Base-by-base conservation (phyloP, 2,329 filamentous ascomycete genomes). In the Orbilia ellipsospora region DNA sequence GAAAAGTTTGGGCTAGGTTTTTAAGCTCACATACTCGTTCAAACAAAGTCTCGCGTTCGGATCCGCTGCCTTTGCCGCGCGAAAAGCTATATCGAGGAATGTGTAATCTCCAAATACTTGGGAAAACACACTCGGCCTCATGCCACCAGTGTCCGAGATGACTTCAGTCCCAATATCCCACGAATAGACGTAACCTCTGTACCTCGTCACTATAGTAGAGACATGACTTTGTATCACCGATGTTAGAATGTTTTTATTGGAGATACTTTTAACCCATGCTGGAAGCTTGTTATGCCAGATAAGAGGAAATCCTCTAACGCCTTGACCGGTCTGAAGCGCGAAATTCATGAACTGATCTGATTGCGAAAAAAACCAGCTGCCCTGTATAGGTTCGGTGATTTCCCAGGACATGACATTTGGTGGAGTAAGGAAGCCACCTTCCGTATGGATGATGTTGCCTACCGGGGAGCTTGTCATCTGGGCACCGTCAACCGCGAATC, bases 371-470 rank as follows among this genome's bases (percentile, higher is more conserved):
- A 82, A 87, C 84, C 88, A 91, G 0, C 78, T 79, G 72, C 85
- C 85, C 73, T 83, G 82, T 16, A 79, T 78, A 20, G 78, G 80
- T 81, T 90, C 83, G 15, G 83, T 84, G 28, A 85, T 82, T 77
- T 89, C 87, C 89, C 89, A 91, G 82, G 90, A 90, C 86, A 90
- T 89, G 80, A 84, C 87, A 84, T 91, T 91, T 83, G 90, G 88
- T 0, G 87, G 85, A 0, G 89, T 90, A 18, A 90, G 83, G 80
- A 88, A 86, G 16, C 88, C 88, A 76, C 90, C 90, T 81, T 89
- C 83, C 64, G 83, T 44, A 74, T 85, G 84, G 81, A 91, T 87
- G 79, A 90, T 84, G 67, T 84, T 84, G 13, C 84, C 84, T 67
- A 85, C 87, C 77, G 85, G 83, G 64, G 83, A 84, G 7, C 82